A percentile compares a stretch with the other conserved stretches of the same genome.
Evolutionary conservation across 169 alveolate genomes (phyloP).

Genomic region (Theileria equi): DNA sequence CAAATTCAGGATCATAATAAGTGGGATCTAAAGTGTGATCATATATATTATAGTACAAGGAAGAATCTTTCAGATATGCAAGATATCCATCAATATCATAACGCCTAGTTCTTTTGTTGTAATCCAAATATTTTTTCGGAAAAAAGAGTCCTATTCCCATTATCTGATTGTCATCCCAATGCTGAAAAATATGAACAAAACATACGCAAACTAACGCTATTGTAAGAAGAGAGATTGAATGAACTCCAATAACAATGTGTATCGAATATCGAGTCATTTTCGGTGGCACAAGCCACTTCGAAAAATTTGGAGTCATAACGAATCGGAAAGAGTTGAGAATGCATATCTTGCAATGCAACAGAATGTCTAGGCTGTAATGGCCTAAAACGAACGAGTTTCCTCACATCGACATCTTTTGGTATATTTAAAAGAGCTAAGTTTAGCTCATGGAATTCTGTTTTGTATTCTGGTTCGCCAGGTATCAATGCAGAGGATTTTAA

Average conservation of each 20-base stretch:
- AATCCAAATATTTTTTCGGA: slow-evolving; percentile 16
- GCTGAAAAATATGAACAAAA: slow-evolving; percentile 2
- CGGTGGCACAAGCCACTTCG: slow-evolving; percentile 43
- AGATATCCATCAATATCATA: neutral
- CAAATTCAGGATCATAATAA: slow-evolving; percentile 35
- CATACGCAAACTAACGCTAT: neutral
- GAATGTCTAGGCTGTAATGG: slow-evolving; percentile 50
- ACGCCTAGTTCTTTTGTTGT: neutral
- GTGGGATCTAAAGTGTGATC: neutral
- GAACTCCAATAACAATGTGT: slow-evolving; percentile 8
- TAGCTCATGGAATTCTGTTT: slow-evolving; percentile 44
- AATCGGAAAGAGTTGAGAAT: slow-evolving; percentile 54
- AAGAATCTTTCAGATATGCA: neutral
- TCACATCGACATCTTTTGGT: slow-evolving; percentile 43
- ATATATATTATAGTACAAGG: neutral
- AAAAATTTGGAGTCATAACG: slow-evolving; percentile 47
- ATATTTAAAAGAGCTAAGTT: slow-evolving; percentile 26
- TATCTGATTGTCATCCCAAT: slow-evolving; percentile 26
- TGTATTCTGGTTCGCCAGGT: slow-evolving; percentile 45
- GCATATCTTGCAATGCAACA: slow-evolving; percentile 41
- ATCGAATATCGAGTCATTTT: neutral
- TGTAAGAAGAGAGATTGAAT: neutral
- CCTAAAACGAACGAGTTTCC: slow-evolving; percentile 22
- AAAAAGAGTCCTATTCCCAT: slow-evolving; percentile 46
- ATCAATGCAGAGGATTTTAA: slow-evolving; percentile 50